These are phyloP conservation scores for Fulvia fulva DNA, from an alignment of 2,329 filamentous ascomycete genomes.

Conservation along the genomic window DNA sequence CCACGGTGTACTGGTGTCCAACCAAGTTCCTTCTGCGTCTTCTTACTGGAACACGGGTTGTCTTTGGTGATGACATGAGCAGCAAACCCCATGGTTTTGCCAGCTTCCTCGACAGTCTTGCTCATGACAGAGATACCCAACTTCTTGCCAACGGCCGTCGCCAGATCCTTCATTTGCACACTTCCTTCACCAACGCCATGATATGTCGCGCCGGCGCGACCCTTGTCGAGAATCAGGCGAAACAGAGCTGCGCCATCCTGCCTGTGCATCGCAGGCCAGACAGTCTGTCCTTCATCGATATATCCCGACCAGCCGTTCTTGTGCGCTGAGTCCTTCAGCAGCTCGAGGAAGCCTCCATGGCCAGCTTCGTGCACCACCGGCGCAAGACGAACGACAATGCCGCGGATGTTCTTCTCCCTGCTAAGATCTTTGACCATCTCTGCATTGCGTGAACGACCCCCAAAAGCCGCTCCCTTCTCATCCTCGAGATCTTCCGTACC, in stretches of 20 bases:
- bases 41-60: background rate
- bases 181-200: slow-evolving; percentile 34
- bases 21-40: background rate
- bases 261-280: slow-evolving; percentile 38
- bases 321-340: slow-evolving; percentile 34
- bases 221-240: slow-evolving; percentile 38
- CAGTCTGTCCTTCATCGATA: slow-evolving; percentile 31
- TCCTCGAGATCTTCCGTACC: slow-evolving; percentile 13
- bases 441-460: slow-evolving; percentile 4
- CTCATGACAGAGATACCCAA: slow-evolving; percentile 4
- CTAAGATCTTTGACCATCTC: slow-evolving; percentile 13
- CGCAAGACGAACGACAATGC: slow-evolving; percentile 39
- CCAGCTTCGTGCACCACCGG: slow-evolving; percentile 41
- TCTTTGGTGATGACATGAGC: background rate
- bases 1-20: background rate
- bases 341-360: background rate
- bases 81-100: background rate
- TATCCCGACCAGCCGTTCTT: slow-evolving; percentile 30
- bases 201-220: slow-evolving; percentile 34
- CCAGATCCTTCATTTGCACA: slow-evolving; percentile 10
- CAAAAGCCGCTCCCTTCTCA: background rate
- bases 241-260: slow-evolving; percentile 44
- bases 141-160: background rate
- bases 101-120: slow-evolving; percentile 1
- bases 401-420: slow-evolving; percentile 33